Percentiles rank a stretch among this genome's conserved stretches.
Conservation (phyloP, 208 protist genomes). For the Acanthamoeba divionensis region DNA sequence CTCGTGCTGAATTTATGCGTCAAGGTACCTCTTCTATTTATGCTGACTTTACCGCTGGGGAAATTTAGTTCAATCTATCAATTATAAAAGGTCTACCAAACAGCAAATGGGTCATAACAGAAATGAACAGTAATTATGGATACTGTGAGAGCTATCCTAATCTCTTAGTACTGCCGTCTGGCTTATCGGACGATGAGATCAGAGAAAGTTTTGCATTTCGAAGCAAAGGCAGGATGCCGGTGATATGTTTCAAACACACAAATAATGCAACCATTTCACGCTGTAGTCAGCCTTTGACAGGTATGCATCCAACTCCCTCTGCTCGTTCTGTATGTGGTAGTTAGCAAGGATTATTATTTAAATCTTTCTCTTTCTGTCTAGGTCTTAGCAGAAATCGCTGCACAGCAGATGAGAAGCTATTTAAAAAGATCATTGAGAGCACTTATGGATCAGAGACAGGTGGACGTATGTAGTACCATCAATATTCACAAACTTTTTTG, state of each 20-base stretch:
- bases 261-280: not conserved
- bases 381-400: constrained; percentile 43
- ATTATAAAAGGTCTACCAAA: not conserved
- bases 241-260: constrained; percentile 8
- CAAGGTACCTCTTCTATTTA: too few species aligned
- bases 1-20: too few species aligned
- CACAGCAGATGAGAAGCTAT: constrained; percentile 55
- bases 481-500: too few species aligned
- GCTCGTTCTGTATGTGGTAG: not conserved
- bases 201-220: constrained; percentile 41
- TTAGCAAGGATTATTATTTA: not conserved
- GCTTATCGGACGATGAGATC: not conserved
- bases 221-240: constrained; percentile 57
- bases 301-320: not conserved
- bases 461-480: not conserved
- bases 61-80: too few species aligned
- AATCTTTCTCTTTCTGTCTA: constrained; percentile 43
- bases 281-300: not conserved
- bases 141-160: not conserved
- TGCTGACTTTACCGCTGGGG: too few species aligned
- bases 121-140: not conserved
- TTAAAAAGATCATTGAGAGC: constrained; percentile 48
- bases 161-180: not conserved
- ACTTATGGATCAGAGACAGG: not conserved
- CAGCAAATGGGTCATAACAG: constrained; percentile 14